Percentiles rank a stretch among this genome's conserved stretches.
Evolutionary conservation across 495 filamentous ascomycete genomes (phyloP).

Genomic region (Lophium mytilinum): DNA sequence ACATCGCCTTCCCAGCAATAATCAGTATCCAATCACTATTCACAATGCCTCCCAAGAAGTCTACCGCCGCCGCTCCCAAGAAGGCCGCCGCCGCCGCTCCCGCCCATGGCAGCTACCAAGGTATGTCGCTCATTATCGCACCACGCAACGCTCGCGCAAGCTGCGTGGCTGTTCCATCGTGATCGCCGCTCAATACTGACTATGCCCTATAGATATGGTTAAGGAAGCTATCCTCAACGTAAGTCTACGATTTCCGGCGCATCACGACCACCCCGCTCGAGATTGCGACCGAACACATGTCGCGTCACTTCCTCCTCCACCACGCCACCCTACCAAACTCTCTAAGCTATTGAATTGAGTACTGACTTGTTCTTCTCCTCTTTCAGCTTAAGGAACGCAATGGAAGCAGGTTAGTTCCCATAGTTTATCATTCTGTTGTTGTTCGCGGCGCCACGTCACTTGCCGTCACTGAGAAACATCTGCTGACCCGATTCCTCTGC

Average conservation of each 20-base stretch:
- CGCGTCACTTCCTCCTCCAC: constrained; percentile 10
- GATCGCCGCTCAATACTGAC: constrained; percentile 38
- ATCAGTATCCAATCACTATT: constrained; percentile 15
- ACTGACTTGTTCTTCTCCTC: constrained; percentile 40
- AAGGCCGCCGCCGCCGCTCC: constrained; percentile 44
- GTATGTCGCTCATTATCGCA: constrained; percentile 25
- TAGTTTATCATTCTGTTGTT: constrained; percentile 2
- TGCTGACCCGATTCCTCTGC: constrained; percentile 35
- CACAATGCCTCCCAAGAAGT: constrained; percentile 61
- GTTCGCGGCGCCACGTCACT: constrained; percentile 20
- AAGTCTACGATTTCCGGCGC: constrained; percentile 38
- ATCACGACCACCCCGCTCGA: constrained; percentile 33
- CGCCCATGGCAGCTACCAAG: constrained; percentile 48
- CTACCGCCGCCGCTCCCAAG: constrained; percentile 41
- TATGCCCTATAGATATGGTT: constrained; percentile 50
- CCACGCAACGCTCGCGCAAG: constrained; percentile 14
- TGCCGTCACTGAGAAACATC: constrained; percentile 17
- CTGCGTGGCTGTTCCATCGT: constrained; percentile 13
- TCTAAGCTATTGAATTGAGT: constrained; percentile 21
- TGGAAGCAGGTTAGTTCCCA: constrained; percentile 51
- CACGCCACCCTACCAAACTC: constrained; percentile 6
- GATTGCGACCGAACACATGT: constrained; percentile 22
- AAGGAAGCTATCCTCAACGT: constrained; percentile 60
- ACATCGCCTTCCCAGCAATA: too few species aligned
- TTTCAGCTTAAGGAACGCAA: constrained; percentile 57